phyloP scores from a whole-genome alignment of 2,329 filamentous ascomycete genomes.

The Nigrospora oryzae region DNA sequence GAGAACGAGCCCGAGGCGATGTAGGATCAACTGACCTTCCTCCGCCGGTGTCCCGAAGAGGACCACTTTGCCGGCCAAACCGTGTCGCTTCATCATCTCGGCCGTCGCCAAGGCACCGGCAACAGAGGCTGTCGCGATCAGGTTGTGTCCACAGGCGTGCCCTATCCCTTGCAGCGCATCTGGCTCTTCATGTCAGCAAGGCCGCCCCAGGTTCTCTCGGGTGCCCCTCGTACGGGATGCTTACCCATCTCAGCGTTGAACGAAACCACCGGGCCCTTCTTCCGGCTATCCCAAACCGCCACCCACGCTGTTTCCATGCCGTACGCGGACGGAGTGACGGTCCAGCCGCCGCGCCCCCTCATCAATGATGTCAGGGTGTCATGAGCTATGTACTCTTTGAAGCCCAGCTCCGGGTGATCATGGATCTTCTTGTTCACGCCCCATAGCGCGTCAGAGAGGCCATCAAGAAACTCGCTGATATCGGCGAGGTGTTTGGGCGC shows the following conservation, averaged over 20 bases:
- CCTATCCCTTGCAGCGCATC: conserved; percentile 41
- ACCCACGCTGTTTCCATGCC: conserved; percentile 44
- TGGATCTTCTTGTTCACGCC: conserved; percentile 40
- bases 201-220: not conserved
- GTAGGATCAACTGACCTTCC: conserved; percentile 24
- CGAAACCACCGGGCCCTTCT: conserved; percentile 34
- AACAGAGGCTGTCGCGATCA: conserved; percentile 40
- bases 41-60: conserved; percentile 46
- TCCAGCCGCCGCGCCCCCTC: conserved; percentile 32
- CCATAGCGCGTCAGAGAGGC: conserved; percentile 28
- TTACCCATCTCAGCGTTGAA: conserved; percentile 39
- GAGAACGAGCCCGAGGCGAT: not conserved
- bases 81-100: conserved; percentile 28
- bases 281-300: conserved; percentile 37
- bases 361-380: conserved; percentile 39
- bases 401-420: conserved; percentile 40
- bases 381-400: conserved; percentile 39
- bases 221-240: not conserved
- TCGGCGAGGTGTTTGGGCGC: conserved; percentile 17
- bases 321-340: conserved; percentile 41
- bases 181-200: conserved; percentile 11
- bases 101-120: conserved; percentile 38
- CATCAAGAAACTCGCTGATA: conserved; percentile 29
- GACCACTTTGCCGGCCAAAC: conserved; percentile 33
- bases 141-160: conserved; percentile 47